Evolutionary conservation across 75 land plant genomes (phyloP).

Genomic region (Pinus tabuliformis): DNA sequence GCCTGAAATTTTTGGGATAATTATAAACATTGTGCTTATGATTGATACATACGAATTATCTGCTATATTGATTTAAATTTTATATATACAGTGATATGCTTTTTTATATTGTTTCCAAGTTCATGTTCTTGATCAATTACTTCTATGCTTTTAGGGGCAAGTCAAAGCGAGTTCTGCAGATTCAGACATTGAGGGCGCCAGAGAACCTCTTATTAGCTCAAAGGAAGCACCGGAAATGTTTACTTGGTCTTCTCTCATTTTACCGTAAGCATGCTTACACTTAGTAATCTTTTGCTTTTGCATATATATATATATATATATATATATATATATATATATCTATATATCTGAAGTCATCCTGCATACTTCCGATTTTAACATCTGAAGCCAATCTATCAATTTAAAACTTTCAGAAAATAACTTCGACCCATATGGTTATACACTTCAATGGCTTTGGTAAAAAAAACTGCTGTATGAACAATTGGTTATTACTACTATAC

Average conservation of each 20-base stretch:
- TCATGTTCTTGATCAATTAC: background rate
- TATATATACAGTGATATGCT: no score
- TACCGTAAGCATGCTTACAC: conserved; percentile 19
- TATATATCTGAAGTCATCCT: background rate
- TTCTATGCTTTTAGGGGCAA: background rate
- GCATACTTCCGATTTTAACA: background rate
- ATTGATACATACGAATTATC: no score
- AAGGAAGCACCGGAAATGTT: conserved; percentile 6
- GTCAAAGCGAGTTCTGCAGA: background rate
- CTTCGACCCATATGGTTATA: background rate
- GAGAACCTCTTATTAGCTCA: conserved; percentile 4
- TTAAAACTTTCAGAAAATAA: background rate
- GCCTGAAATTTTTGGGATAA: no score
- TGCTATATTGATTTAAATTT: no score
- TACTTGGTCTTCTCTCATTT: conserved; percentile 28
- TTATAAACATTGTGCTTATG: no score
- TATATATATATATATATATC: no score
- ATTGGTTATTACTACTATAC: no score
- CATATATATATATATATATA: no score
- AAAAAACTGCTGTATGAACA: no score
- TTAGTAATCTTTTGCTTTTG: background rate
- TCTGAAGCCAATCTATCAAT: background rate
- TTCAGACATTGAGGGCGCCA: conserved; percentile 1
- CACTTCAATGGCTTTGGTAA: background rate
- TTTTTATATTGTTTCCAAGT: no score